Evolutionary conservation across 1,139 yeast genomes (phyloP).

Genomic region (Pneumocystis murina): DNA sequence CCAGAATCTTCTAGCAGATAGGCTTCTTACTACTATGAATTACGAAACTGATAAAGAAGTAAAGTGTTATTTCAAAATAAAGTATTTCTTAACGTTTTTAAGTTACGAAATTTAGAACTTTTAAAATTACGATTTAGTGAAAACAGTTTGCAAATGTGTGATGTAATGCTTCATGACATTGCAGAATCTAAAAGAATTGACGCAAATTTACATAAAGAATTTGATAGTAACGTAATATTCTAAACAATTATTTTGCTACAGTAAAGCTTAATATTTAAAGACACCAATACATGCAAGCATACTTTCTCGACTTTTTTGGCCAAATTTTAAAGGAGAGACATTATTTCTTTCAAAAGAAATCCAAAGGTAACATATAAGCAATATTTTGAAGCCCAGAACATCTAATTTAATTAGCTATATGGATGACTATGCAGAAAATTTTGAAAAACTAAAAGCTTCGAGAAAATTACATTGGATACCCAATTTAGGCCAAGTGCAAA

Average conservation of each 20-base stretch:
- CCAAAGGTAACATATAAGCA: conserved; percentile 15
- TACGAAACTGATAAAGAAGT: conserved; percentile 29
- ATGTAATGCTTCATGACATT: conserved; percentile 75
- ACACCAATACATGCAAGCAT: conserved; percentile 20
- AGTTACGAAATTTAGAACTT: conserved; percentile 31
- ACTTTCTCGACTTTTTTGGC: conserved; percentile 37
- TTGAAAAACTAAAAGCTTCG: conserved; percentile 35
- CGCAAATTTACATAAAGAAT: conserved; percentile 16
- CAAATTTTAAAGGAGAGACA: conserved; percentile 28
- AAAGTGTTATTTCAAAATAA: not conserved
- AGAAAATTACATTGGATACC: conserved; percentile 46
- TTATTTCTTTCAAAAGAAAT: conserved; percentile 37
- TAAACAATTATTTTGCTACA: not conserved
- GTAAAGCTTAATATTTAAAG: conserved; percentile 3
- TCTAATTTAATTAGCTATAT: conserved; percentile 22
- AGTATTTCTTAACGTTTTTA: conserved; percentile 16
- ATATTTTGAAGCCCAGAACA: not conserved
- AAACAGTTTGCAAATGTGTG: conserved; percentile 47
- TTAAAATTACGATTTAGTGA: conserved; percentile 56
- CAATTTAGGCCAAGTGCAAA: conserved; percentile 44
- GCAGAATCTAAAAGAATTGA: conserved; percentile 22
- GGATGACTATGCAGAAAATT: conserved; percentile 32
- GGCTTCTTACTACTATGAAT: conserved; percentile 37
- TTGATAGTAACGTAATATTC: conserved; percentile 2
- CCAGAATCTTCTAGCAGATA: conserved; percentile 46